phyloP scores from a whole-genome alignment of 2,329 filamentous ascomycete genomes.

The Pseudomassariella vexata region DNA sequence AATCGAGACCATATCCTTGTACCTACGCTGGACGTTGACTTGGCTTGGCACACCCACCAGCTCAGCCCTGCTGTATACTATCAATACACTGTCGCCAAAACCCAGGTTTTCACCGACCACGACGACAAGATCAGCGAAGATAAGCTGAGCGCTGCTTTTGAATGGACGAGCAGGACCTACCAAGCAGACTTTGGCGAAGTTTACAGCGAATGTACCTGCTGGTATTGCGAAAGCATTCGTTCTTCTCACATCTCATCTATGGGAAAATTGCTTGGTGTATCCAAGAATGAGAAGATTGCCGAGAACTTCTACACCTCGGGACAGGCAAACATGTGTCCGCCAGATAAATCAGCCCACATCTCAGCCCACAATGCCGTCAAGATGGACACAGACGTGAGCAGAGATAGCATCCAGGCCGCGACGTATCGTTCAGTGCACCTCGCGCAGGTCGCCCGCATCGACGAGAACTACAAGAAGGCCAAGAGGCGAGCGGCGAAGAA shows the following conservation, averaged over 20 bases:
- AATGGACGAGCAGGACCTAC: conserved; percentile 68
- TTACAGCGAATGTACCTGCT: conserved; percentile 75
- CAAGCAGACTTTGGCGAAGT: conserved; percentile 58
- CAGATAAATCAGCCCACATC: conserved; percentile 61
- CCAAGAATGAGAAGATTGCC: conserved; percentile 36
- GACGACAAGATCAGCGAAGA: conserved; percentile 76
- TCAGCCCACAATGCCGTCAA: conserved; percentile 65
- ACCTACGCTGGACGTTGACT: conserved; percentile 68
- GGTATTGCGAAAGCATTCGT: conserved; percentile 74
- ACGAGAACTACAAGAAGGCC: conserved; percentile 53
- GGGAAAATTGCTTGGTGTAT: conserved; percentile 37
- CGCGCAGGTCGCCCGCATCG: conserved; percentile 29
- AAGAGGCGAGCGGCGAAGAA: conserved; percentile 42
- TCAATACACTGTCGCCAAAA: conserved; percentile 41
- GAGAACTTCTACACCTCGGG: conserved; percentile 44
- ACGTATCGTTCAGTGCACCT: conserved; percentile 30
- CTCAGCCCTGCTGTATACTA: conserved; percentile 61
- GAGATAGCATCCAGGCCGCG: conserved; percentile 17
- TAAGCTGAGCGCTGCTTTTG: conserved; percentile 59
- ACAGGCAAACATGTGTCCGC: conserved; percentile 41
- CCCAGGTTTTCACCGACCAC: conserved; percentile 64
- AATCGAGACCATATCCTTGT: conserved; percentile 47
- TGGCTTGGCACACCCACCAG: conserved; percentile 79
- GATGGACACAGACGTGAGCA: conserved; percentile 19
- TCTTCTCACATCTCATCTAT: conserved; percentile 45